Percentiles rank a stretch among this genome's conserved stretches.
Conservation (phyloP, 441 rosid genomes). For the Capsella rubella region DNA sequence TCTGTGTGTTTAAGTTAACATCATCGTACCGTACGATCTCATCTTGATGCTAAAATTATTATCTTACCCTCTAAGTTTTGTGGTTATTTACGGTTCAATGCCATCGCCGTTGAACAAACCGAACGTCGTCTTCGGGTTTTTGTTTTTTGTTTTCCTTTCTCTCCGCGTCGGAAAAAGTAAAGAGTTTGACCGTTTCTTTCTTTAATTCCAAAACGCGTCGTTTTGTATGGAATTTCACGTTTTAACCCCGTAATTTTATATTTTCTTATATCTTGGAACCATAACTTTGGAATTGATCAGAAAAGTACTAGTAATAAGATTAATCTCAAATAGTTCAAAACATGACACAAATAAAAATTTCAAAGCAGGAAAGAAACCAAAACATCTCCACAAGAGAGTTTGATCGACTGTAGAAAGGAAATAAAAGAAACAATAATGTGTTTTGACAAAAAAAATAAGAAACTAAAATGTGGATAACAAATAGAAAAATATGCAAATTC, state of each 20-base stretch:
- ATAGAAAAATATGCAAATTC: neutral
- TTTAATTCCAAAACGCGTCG: neutral
- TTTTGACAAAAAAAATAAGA: no score
- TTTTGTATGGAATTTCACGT: neutral
- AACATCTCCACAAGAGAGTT: conserved; percentile 2
- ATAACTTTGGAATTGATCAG: conserved; percentile 7
- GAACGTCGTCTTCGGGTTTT: conserved; percentile 25
- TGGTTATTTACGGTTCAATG: conserved; percentile 27
- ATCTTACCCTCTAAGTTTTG: neutral
- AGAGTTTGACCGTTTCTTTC: conserved; percentile 41
- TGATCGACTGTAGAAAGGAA: conserved; percentile 17
- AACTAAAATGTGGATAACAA: neutral
- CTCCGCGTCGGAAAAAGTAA: conserved; percentile 41
- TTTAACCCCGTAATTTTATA: neutral
- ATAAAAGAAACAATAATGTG: neutral
- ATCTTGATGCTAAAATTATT: neutral
- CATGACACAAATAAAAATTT: no score
- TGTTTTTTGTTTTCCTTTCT: neutral
- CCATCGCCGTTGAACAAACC: conserved; percentile 21
- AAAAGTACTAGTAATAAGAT: neutral
- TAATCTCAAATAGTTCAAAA: neutral
- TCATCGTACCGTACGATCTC: conserved; percentile 33
- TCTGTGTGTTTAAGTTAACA: conserved; percentile 14
- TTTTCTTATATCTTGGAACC: neutral
- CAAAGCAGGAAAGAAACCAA: conserved; percentile 3